Conservation (phyloP, 805 yeast genomes). For the Kluyveromyces siamensis region DNA sequence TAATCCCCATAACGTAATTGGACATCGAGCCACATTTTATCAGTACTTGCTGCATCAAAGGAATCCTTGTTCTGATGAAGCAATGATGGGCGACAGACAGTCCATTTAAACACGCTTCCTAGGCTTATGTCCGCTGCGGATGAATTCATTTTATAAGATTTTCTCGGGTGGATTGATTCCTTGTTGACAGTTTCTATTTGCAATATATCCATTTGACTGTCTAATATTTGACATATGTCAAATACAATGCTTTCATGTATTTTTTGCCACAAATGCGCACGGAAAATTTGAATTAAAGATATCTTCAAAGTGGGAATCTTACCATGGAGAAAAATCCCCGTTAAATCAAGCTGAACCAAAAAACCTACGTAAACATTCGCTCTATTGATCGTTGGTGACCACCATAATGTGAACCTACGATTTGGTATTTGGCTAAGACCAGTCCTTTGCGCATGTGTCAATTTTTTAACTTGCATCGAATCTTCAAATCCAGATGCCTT, state of each 20-base stretch:
- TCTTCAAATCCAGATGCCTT: conserved; percentile 97
- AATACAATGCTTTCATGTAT: conserved; percentile 93
- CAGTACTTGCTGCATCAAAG: conserved; percentile 46
- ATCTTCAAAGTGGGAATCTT: conserved; percentile 95
- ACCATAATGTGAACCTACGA: conserved; percentile 95
- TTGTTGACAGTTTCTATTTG: conserved; percentile 83
- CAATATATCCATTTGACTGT: conserved; percentile 72
- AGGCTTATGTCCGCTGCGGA: conserved; percentile 87
- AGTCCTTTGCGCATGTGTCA: conserved; percentile 95
- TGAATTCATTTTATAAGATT: conserved; percentile 94
- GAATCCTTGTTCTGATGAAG: conserved; percentile 63
- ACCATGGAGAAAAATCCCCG: conserved; percentile 96
- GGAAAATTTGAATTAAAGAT: conserved; percentile 87
- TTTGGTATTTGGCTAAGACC: conserved; percentile 97
- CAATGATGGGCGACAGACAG: conserved; percentile 70
- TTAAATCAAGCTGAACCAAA: conserved; percentile 87
- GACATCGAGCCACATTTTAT: conserved; percentile 89
- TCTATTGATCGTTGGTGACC: conserved; percentile 98
- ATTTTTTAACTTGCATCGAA: conserved; percentile 84
- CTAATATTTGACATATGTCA: conserved; percentile 87
- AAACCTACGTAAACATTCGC: conserved; percentile 98
- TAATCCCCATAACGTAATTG: conserved; percentile 95
- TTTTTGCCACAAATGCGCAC: conserved; percentile 99
- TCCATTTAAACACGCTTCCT: conserved; percentile 72
- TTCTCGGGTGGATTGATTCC: conserved; percentile 91